Conservation (phyloP, 2,329 filamentous ascomycete genomes). For the Colletotrichum graminicola region DNA sequence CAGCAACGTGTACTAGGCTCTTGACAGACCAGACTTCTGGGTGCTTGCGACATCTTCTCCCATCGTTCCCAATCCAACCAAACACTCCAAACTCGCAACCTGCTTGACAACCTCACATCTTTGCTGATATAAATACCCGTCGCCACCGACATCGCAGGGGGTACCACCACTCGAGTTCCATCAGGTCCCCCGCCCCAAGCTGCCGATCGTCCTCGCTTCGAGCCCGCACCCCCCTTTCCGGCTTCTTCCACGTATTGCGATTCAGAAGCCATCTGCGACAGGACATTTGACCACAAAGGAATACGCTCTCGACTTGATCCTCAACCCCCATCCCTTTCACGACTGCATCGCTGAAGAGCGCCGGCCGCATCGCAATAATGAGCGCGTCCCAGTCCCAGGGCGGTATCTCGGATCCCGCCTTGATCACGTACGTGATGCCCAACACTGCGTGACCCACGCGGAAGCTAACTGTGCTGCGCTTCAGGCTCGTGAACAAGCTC, state of each 20-base stretch:
- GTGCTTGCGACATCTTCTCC: constrained; percentile 36
- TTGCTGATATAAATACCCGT: constrained; percentile 28
- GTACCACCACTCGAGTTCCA: constrained; percentile 9
- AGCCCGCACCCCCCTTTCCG: constrained; percentile 25
- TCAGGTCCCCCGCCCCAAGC: constrained; percentile 6
- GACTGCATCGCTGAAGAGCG: constrained; percentile 16
- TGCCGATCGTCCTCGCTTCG: constrained; percentile 23
- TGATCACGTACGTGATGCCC: constrained; percentile 68
- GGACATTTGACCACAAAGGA: constrained; percentile 36
- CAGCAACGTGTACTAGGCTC: constrained; percentile 34
- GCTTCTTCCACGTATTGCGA: constrained; percentile 37
- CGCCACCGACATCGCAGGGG: constrained; percentile 13
- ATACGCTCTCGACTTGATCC: constrained; percentile 18
- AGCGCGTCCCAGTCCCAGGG: constrained; percentile 50
- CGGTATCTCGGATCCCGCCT: constrained; percentile 75
- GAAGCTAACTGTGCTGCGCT: constrained; percentile 33
- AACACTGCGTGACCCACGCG: constrained; percentile 36
- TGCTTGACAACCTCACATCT: constrained; percentile 7
- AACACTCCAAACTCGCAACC: constrained; percentile 18
- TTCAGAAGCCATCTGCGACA: constrained; percentile 41
- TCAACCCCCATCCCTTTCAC: constrained; percentile 2
- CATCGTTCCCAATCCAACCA: constrained; percentile 27
- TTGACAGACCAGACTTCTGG: constrained; percentile 24
- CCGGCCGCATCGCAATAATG: constrained; percentile 36
- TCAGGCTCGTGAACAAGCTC: constrained; percentile 93